Percentiles rank a stretch among this genome's conserved stretches.
phyloP scores from a whole-genome alignment of 148 eudicot genomes.

The Chenopodium quinoa region DNA sequence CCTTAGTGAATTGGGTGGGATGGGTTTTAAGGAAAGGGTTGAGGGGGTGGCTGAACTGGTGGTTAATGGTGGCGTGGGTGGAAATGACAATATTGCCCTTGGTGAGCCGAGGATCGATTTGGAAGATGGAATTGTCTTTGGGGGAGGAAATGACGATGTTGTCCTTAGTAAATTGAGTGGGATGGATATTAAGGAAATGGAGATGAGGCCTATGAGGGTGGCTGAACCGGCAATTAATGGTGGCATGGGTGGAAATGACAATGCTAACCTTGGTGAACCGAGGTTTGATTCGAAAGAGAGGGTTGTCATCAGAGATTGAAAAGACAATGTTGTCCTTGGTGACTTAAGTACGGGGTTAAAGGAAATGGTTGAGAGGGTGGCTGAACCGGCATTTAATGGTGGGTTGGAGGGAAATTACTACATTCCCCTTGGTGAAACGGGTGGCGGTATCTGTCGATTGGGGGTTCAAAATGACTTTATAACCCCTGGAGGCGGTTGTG shows the following conservation, averaged over 20 bases:
- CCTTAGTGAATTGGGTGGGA: background rate
- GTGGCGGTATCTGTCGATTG: background rate
- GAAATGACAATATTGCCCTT: background rate
- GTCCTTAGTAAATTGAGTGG: background rate
- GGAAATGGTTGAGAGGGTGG: background rate
- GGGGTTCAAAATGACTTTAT: background rate
- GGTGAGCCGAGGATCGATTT: background rate
- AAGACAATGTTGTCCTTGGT: background rate
- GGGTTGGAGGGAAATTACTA: background rate
- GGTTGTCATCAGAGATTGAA: too few species aligned
- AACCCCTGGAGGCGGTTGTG: slow-evolving; percentile 5
- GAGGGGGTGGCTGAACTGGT: too few species aligned
- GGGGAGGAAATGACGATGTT: background rate
- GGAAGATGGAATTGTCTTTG: background rate
- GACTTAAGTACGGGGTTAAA: background rate
- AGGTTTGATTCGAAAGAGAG: too few species aligned
- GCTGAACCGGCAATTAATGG: too few species aligned
- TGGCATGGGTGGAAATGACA: background rate
- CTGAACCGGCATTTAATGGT: too few species aligned
- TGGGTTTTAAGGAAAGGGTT: background rate
- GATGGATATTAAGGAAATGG: background rate
- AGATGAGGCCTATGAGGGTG: too few species aligned
- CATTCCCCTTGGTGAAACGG: background rate
- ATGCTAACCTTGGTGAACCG: background rate
- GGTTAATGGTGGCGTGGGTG: too few species aligned